Conservation (phyloP, 2,329 filamentous ascomycete genomes). For the Colletotrichum sansevieriae region DNA sequence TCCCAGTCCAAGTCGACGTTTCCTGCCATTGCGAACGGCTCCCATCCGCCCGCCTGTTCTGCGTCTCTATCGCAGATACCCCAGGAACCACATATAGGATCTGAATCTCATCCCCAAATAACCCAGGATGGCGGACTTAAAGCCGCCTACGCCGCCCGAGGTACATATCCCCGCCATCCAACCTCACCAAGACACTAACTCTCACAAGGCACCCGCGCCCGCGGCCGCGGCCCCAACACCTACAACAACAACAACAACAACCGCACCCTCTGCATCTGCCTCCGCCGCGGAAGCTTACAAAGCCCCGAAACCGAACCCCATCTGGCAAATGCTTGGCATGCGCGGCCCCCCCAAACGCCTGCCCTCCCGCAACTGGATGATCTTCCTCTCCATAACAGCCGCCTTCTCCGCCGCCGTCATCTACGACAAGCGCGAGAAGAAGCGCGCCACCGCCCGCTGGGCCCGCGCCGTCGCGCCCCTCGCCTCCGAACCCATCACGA, state of each 20-base stretch:
- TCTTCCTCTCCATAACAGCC: conserved; percentile 86
- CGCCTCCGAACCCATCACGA: conserved; percentile 78
- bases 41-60: background rate
- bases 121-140: conserved; percentile 44
- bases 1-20: conserved; percentile 4
- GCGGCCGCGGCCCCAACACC: conserved; percentile 13
- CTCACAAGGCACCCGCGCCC: conserved; percentile 25
- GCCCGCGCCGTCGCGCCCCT: conserved; percentile 86
- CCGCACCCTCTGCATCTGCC: conserved; percentile 45
- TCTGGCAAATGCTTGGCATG: conserved; percentile 84
- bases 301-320: conserved; percentile 73
- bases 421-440: conserved; percentile 94
- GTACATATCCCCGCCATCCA: conserved; percentile 19
- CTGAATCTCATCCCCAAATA: background rate
- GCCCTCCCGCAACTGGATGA: conserved; percentile 97
- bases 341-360: conserved; percentile 86
- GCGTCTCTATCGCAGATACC: background rate
- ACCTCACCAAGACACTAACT: background rate
- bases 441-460: conserved; percentile 88
- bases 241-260: conserved; percentile 7
- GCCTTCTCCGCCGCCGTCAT: conserved; percentile 84
- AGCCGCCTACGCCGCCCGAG: conserved; percentile 43
- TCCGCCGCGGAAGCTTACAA: conserved; percentile 52
- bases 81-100: too few relatives aligned
- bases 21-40: conserved; percentile 14